Base-by-base conservation (phyloP, 345 rosid genomes). In the Lumnitzera littorea region DNA sequence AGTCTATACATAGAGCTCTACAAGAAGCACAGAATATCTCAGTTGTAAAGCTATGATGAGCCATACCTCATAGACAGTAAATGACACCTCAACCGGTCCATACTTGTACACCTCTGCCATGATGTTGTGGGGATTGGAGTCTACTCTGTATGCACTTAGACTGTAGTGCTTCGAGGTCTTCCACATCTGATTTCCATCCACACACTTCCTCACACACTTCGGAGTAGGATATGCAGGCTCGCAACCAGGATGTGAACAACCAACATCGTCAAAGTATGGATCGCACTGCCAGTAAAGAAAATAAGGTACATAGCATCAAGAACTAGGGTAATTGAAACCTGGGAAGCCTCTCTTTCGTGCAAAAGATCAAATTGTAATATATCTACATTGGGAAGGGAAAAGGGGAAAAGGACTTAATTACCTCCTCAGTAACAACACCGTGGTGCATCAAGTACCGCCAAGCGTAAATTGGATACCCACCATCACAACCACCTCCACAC, bases 161-260 rank as follows among this genome's bases (percentile, higher is more conserved):
- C 96, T 75, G 68, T 66, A 94, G 78, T 84, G 99, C 67, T 94
- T 94, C 16, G 97, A 86, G 43, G 76, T 41, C 13, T 66, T 67
- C 99, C 97, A 94, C 48, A 84, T 62, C 75, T 80, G 79, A 77
- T 94, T 94, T 31, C 75, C 77, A 9, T 76, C 56, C 36, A 86
- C 84, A 58, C 99, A 94, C 70, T 88, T 78, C 54, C 81, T 81
- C 73, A 64, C 62, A 72, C 99, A 94, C 71, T 54, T 81, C 5
- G 99, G 99, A 59, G 99, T 94, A 17, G 86, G 83, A 78, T 60
- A 94, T 48, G 58, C 89, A 25, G 97, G 99, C 78, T 87, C 95
- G 60, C 96, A 94, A 46, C 99, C 97, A 31, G 99, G 99, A 80
- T 94, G 99, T 58, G 96, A 82, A 72, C 97, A 94, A 67, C 99